phyloP scores from a whole-genome alignment of 768 basidiomycete species.

The Kwoniella dendrophila region DNA sequence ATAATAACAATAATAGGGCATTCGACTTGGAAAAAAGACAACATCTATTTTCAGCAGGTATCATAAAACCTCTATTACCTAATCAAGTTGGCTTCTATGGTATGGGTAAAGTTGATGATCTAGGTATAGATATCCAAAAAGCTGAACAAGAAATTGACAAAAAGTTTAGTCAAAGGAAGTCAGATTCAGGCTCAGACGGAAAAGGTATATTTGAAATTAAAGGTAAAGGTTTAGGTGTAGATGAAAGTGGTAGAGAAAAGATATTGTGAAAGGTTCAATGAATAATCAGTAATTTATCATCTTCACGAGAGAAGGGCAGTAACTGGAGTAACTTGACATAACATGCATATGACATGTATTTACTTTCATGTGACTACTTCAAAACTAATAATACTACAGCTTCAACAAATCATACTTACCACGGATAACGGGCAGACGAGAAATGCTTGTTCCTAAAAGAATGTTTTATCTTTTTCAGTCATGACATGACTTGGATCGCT shows the following conservation, averaged over 20 bases:
- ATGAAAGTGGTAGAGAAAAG: constrained; percentile 26
- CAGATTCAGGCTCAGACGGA: not conserved
- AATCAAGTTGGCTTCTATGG: constrained; percentile 47
- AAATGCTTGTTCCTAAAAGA: too few species aligned
- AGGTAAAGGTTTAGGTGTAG: constrained; percentile 25
- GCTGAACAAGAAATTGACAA: constrained; percentile 45
- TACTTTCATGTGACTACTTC: too few species aligned
- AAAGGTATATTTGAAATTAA: constrained; percentile 20
- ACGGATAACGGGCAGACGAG: too few species aligned
- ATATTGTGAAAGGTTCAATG: constrained; percentile 13
- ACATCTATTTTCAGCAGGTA: constrained; percentile 56
- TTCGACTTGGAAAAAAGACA: constrained; percentile 60
- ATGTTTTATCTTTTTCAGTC: too few species aligned
- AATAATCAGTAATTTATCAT: too few species aligned
- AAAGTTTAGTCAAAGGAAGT: constrained; percentile 29
- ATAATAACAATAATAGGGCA: constrained; percentile 26
- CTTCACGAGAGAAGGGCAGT: too few species aligned
- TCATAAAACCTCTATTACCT: constrained; percentile 53
- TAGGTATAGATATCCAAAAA: constrained; percentile 39
- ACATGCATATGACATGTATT: too few species aligned
- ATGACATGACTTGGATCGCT: too few species aligned
- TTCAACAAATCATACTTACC: too few species aligned
- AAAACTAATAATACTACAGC: too few species aligned
- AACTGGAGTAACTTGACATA: too few species aligned
- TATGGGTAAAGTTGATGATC: constrained; percentile 32